Evolutionary conservation across 139 green algal species (phyloP).

Genomic region (Coelastrella sp.): DNA sequence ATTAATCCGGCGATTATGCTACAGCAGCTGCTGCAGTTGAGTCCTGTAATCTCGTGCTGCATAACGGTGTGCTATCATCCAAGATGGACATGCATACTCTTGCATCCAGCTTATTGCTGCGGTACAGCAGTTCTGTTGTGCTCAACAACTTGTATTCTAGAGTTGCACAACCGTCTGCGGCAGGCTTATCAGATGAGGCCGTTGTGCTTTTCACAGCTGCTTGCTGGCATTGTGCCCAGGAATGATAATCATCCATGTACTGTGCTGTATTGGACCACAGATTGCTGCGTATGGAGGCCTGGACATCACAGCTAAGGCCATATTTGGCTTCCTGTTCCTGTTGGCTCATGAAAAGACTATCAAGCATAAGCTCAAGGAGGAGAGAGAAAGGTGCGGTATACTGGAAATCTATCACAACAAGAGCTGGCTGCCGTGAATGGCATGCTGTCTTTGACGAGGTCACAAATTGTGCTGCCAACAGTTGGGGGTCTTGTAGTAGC

Average conservation of each 20-base stretch:
- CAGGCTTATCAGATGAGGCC: neutral
- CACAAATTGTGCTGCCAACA: neutral
- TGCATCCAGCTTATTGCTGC: neutral
- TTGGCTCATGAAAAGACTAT: neutral
- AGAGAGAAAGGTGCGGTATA: neutral
- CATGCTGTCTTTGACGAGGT: neutral
- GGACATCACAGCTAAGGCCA: neutral
- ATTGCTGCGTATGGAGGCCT: neutral
- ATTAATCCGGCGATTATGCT: too few relatives aligned
- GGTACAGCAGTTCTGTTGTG: neutral
- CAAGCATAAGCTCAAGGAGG: neutral
- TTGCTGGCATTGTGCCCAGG: too few relatives aligned
- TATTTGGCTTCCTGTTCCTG: neutral
- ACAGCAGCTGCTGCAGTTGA: too few relatives aligned
- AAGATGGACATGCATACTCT: neutral
- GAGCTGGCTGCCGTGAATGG: neutral
- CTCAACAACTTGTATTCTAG: neutral
- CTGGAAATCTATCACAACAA: neutral
- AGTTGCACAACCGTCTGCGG: neutral
- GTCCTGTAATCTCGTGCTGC: neutral
- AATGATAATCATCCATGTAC: neutral
- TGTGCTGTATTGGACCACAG: neutral
- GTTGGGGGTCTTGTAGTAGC: too few relatives aligned
- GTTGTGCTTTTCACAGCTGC: neutral
- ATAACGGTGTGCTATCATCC: neutral